Evolutionary conservation across 176 grass and related monocot species (phyloP), one percentile per base, ranked within the genome.

Genomic region (Oryza meridionalis): DNA sequence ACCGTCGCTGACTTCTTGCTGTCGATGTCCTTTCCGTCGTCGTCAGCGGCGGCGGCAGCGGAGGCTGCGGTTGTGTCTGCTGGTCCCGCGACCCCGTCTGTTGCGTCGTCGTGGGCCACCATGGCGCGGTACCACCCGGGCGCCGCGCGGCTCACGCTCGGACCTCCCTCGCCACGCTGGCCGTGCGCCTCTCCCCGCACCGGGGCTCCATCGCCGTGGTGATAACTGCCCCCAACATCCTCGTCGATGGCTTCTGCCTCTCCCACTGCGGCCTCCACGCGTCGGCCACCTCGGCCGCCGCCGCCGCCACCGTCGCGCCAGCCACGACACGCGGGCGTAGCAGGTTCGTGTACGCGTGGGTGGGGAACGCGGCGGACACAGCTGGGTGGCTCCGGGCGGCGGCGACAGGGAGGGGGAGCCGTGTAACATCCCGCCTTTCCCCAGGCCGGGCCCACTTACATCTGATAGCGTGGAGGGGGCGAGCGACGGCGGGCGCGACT

Each of bases 161-260:
- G 33, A 4, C 76, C 0, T 69, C 80, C 25, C 88, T 96, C 17
- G 67, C 76, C 42, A 27, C 76, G 15, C 93, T 95, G 5, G 85
- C 93, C 3, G 35, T 82, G 7, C 90, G 79, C 21, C 73, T 87
- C 17, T 59, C 77, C 21, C 93, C 90, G 40, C 93, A 92, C 72
- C 93, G 90, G 6, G 71, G 49, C 42, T 81, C 92, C 22, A 68
- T 94, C 9, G 87, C 82, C 7, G 79, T 87, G n/a, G 79, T 95
- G 0, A 49, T 95, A 43, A 92, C 90, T 2, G 81, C 79, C 21
- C 55, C 88, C 24, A 75, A 92, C 69, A 78, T 95, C 53, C 75
- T 82, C 19, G 93, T 92, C 22, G 87, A 94, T 29, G 90, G 93
- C 4, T 92, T 94, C 82, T 94, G 93, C 85, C 67, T 94, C 78